phyloP scores from a whole-genome alignment of 176 grass and related monocot genomes.

The Paspalum vaginatum region DNA sequence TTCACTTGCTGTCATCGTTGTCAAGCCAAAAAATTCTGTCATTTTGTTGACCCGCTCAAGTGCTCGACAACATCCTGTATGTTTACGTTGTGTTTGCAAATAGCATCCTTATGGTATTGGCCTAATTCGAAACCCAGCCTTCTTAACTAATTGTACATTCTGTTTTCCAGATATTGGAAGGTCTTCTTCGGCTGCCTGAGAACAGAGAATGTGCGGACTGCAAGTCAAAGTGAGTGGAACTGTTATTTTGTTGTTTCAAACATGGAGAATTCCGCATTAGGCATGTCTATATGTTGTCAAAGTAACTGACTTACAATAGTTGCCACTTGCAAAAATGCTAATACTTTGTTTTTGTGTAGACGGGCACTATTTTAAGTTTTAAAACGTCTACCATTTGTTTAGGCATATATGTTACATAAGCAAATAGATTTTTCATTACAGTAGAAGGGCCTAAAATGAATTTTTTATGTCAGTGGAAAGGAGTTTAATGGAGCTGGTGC shows the following conservation, averaged over 20 bases:
- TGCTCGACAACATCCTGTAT: background rate
- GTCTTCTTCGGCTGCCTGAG: conserved; percentile 73
- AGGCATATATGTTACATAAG: conserved; percentile 17
- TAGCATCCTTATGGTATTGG: too few relatives aligned
- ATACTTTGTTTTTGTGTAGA: background rate
- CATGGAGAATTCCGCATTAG: conserved; percentile 11
- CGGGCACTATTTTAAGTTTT: background rate
- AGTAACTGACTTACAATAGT: background rate
- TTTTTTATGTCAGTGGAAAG: background rate
- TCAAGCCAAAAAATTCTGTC: background rate
- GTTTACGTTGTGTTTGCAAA: conserved; percentile 22
- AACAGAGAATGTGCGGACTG: conserved; percentile 97
- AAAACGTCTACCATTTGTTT: conserved; percentile 4
- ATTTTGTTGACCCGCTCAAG: background rate
- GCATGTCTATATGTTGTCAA: background rate
- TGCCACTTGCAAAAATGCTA: background rate
- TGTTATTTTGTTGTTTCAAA: conserved; percentile 9
- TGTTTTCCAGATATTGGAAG: conserved; percentile 74
- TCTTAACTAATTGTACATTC: background rate
- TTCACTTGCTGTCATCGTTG: background rate
- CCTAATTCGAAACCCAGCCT: background rate
- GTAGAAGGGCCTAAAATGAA: background rate
- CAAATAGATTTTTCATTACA: conserved; percentile 9
- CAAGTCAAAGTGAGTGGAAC: conserved; percentile 86
- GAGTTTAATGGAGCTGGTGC: background rate